These are phyloP conservation scores for Suhomyces canberraensis DNA, from an alignment of 805 yeast genomes.

Conservation along the genomic window DNA sequence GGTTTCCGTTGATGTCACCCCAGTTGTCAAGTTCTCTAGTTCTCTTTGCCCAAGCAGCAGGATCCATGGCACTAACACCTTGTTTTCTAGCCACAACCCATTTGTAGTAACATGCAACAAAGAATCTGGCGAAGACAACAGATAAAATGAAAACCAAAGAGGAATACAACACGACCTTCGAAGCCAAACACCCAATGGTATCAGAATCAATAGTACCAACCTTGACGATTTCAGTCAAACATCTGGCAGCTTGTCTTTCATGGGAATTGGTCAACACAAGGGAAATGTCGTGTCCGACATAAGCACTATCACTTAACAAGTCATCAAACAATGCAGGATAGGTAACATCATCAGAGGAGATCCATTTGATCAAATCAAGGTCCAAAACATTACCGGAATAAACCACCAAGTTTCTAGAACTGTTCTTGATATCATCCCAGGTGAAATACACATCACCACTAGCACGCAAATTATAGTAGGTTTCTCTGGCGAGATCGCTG, in stretches of 20 bases:
- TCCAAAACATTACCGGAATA: constrained; percentile 89
- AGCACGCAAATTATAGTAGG: constrained; percentile 57
- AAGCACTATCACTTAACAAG: constrained; percentile 49
- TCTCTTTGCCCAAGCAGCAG: constrained; percentile 59
- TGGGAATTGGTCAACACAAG: constrained; percentile 61
- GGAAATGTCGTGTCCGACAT: constrained; percentile 81
- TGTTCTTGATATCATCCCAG: constrained; percentile 79
- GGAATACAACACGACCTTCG: constrained; percentile 73
- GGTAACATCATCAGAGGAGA: constrained; percentile 61
- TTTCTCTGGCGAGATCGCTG: constrained; percentile 59
- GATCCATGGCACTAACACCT: constrained; percentile 68
- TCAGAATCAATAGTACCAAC: constrained; percentile 89
- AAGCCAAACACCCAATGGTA: constrained; percentile 91
- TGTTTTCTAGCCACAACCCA: constrained; percentile 72
- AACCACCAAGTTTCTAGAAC: constrained; percentile 75
- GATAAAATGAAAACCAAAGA: constrained; percentile 84
- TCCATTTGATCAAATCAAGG: constrained; percentile 71
- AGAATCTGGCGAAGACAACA: constrained; percentile 71
- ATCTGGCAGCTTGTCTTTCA: constrained; percentile 72
- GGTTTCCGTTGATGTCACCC: constrained; percentile 61
- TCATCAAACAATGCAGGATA: constrained; percentile 72
- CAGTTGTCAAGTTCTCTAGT: constrained; percentile 75
- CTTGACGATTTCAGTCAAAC: constrained; percentile 79
- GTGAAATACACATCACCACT: constrained; percentile 79
- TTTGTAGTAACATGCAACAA: constrained; percentile 84